phyloP scores from a whole-genome alignment of 768 basidiomycete species.

The Mycena sanguinolenta region DNA sequence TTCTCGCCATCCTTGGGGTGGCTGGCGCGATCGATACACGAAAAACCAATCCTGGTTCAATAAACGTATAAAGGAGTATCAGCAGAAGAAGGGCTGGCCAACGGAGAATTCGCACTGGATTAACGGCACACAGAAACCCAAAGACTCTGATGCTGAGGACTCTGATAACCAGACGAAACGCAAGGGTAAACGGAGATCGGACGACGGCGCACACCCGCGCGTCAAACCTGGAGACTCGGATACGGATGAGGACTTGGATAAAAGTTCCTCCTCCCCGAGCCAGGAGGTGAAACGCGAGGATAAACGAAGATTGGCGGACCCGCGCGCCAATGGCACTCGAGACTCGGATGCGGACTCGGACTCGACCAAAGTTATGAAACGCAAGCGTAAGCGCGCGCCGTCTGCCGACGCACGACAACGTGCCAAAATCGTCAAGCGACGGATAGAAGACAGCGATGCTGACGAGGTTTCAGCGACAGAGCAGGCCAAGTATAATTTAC shows the following conservation, averaged over 20 bases:
- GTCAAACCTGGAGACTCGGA: background rate
- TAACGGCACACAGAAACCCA: conserved; percentile 22
- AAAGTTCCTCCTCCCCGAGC: too few species aligned
- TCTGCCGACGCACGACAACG: conserved; percentile 16
- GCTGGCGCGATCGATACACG: conserved; percentile 74
- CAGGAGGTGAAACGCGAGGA: too few species aligned
- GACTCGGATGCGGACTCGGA: too few species aligned
- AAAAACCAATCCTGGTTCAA: conserved; percentile 60
- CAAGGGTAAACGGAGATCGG: conserved; percentile 16
- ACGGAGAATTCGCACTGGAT: conserved; percentile 27
- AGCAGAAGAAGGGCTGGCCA: conserved; percentile 45
- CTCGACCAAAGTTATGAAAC: background rate
- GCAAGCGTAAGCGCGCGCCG: background rate
- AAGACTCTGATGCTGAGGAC: conserved; percentile 19
- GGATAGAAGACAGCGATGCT: conserved; percentile 5
- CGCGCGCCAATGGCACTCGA: too few species aligned
- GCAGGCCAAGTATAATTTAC: background rate
- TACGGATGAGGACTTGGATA: too few species aligned
- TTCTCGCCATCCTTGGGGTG: conserved; percentile 65
- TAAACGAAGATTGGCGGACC: too few species aligned
- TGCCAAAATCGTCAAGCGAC: background rate
- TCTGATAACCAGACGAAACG: background rate
- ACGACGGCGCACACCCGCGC: conserved; percentile 14
- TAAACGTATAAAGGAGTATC: conserved; percentile 54
- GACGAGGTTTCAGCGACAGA: conserved; percentile 16